Evolutionary conservation across 2,329 filamentous ascomycete species (phyloP).

Genomic region (Fusarium stilboides): DNA sequence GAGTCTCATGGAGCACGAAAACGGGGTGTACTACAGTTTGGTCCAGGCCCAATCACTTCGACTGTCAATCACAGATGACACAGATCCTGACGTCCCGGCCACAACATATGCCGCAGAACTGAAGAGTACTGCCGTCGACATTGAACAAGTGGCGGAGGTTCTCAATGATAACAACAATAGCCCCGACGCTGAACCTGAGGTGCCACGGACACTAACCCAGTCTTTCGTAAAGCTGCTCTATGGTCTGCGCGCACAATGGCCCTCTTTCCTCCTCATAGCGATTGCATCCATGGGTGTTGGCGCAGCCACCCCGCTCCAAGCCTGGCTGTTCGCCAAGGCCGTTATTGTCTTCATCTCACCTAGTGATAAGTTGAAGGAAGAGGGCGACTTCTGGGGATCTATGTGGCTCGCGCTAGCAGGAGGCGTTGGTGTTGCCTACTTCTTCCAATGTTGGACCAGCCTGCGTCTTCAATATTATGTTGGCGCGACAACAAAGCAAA

Average conservation of each 20-base stretch:
- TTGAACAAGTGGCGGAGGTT: not conserved
- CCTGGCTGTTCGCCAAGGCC: slow-evolving; percentile 50
- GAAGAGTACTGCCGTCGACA: not conserved
- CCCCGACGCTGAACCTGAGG: not conserved
- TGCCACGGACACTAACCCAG: slow-evolving; percentile 1
- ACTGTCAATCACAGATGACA: slow-evolving; percentile 52
- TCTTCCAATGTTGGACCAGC: slow-evolving; percentile 40
- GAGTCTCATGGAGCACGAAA: slow-evolving; percentile 67
- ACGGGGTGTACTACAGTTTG: slow-evolving; percentile 43
- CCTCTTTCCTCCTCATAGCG: slow-evolving; percentile 40
- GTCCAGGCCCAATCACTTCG: slow-evolving; percentile 43
- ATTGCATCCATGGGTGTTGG: slow-evolving; percentile 44
- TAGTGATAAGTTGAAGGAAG: slow-evolving; percentile 48
- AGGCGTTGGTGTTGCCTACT: slow-evolving; percentile 49
- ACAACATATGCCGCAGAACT: slow-evolving; percentile 12
- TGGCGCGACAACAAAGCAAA: slow-evolving; percentile 41
- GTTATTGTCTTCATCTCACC: slow-evolving; percentile 44
- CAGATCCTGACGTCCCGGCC: not conserved
- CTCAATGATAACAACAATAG: not conserved
- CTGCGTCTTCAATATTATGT: slow-evolving; percentile 22
- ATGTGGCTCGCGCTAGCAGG: slow-evolving; percentile 52
- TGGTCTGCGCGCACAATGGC: slow-evolving; percentile 42
- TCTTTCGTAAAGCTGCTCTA: slow-evolving; percentile 37
- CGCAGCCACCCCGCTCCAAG: slow-evolving; percentile 47
- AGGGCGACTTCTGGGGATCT: slow-evolving; percentile 49